Percentiles rank a stretch among this genome's conserved stretches.
Conservation (phyloP, 352 stramenopile species). For the Phytophthora foliorum region DNA sequence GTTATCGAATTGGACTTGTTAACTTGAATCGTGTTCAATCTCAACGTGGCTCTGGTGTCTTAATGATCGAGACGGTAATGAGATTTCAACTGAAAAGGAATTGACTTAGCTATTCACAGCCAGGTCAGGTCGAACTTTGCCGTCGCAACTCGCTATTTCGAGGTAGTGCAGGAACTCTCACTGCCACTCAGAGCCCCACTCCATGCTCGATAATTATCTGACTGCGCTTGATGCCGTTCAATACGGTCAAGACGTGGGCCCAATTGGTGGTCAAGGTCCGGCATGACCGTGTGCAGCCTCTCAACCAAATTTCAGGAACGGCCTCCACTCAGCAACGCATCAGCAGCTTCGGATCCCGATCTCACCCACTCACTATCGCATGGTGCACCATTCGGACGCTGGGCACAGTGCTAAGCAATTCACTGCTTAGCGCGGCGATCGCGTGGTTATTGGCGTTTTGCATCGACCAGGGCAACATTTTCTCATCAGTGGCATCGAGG, state of each 20-base stretch:
- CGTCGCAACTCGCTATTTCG: background rate
- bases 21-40: no score
- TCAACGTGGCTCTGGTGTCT: background rate
- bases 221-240: conserved; percentile 2
- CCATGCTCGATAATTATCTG: background rate
- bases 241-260: conserved; percentile 5
- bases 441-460: conserved; percentile 27
- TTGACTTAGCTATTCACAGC: background rate
- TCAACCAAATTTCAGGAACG: background rate
- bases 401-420: conserved; percentile 34
- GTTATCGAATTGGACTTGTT: background rate
- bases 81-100: background rate
- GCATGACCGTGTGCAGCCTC: conserved; percentile 20
- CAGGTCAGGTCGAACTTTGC: background rate
- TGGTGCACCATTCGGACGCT: conserved; percentile 24
- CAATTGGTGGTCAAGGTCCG: conserved; percentile 22
- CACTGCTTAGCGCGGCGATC: conserved; percentile 23
- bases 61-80: background rate
- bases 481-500: background rate
- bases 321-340: background rate
- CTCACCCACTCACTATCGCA: conserved; percentile 1
- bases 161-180: background rate
- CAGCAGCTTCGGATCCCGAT: conserved; percentile 12
- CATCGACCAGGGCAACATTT: conserved; percentile 22
- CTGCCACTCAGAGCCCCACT: background rate